Evolutionary conservation across 805 yeast species (phyloP).

Genomic region (Suhomyces faveliae): DNA sequence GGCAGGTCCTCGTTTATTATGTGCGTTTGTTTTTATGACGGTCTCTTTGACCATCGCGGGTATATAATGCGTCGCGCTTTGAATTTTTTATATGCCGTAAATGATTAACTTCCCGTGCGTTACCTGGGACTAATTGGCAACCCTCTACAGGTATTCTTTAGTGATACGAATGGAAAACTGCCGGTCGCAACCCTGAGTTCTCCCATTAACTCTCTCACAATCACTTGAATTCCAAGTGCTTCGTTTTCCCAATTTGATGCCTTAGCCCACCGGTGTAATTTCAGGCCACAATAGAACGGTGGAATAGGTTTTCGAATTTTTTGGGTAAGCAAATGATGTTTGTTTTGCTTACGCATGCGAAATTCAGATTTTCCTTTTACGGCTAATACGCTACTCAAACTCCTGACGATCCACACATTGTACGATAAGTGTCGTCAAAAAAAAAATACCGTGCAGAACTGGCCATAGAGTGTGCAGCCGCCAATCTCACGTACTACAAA

Average conservation of each 20-base stretch:
- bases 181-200: not conserved
- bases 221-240: not conserved
- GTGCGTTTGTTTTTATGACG: not conserved
- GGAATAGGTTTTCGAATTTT: not conserved
- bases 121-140: not conserved
- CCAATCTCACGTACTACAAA: too few species aligned
- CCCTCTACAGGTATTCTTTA: not conserved
- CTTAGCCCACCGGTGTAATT: not conserved
- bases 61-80: conserved; percentile 1
- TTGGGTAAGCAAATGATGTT: not conserved
- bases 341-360: conserved; percentile 1
- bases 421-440: not conserved
- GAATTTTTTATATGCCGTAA: not conserved
- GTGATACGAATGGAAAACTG: not conserved
- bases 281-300: not conserved
- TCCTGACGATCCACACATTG: not conserved
- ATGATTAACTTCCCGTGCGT: not conserved
- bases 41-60: not conserved
- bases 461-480: not conserved
- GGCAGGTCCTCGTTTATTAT: not conserved
- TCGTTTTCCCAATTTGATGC: not conserved
- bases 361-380: not conserved
- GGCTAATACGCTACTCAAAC: not conserved
- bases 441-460: not conserved
- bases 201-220: not conserved